Base-by-base conservation (phyloP, 228 moss, liverwort and hornwort genomes). In the Sphagnum magellanicum region DNA sequence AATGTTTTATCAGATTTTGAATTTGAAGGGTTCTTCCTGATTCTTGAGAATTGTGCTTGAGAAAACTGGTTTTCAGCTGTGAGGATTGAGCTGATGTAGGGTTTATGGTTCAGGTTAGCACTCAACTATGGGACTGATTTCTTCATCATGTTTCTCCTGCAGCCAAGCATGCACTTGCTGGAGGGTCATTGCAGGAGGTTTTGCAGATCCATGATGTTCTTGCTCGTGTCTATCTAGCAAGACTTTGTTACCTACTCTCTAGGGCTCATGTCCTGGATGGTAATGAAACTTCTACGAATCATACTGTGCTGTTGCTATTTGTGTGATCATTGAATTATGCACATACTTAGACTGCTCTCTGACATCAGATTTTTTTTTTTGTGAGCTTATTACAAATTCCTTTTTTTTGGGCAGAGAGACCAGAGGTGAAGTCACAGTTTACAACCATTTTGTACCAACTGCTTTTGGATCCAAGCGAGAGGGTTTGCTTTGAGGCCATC, bases 401-500 rank as follows among this genome's bases (percentile, higher is more conserved):
- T 32, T 32, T 32, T 32, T 3, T 32, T 32, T 2, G 32, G 32
- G 76, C 91, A 97, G 98, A 94, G 83, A 90, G 91, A 76, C 98
- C 98, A 64, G 98, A 98, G 66, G 73, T 92, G 73, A 98, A 92
- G 85, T 74, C 80, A 67, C 98, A 98, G 85, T 94, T 98, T 63
- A 85, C 94, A 64, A 98, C 92, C 15, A 92, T 94, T 74, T 76
- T 98, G 63, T 98, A 94, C 81, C 98, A 98, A 80, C 86, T 98
- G 65, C 90, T 98, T 68, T 71, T 98, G 82, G 98, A 98, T 83
- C 84, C 85, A 53, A 98, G 98, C 72, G 94, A 98, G 81, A 83
- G 98, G 72, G 98, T 98, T 64, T 98, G 98, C 78, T 98, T 98
- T 76, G 98, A 98, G 79, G 94, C 94, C 59, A 94, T 98, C 72